Conservation (phyloP, 2,329 filamentous ascomycete genomes). For the Onygenales sp. region DNA sequence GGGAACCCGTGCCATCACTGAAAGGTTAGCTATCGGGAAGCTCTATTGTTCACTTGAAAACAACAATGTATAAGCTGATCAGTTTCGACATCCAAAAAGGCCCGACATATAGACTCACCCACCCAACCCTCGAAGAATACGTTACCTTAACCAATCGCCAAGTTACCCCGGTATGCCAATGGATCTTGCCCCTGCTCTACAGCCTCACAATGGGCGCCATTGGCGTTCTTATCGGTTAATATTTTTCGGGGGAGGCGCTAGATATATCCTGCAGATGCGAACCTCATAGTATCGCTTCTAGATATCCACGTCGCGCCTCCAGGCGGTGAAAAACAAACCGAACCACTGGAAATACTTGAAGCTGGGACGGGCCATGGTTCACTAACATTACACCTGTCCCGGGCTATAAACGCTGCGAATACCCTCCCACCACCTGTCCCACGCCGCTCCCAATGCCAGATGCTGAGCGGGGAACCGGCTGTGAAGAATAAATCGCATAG, state of each 20-base stretch:
- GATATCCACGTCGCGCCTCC: conserved; percentile 56
- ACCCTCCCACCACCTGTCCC: conserved; percentile 40
- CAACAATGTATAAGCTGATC: neutral
- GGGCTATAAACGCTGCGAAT: conserved; percentile 68
- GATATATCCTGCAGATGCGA: conserved; percentile 68
- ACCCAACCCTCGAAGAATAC: conserved; percentile 65
- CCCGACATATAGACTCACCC: conserved; percentile 46
- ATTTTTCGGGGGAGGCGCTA: conserved; percentile 21
- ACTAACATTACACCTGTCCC: conserved; percentile 64
- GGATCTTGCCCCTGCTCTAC: neutral
- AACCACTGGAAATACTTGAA: conserved; percentile 65
- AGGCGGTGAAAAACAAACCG: conserved; percentile 17
- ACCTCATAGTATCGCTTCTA: conserved; percentile 63
- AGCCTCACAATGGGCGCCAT: neutral
- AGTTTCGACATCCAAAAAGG: conserved; percentile 19
- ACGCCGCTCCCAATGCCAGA: conserved; percentile 21
- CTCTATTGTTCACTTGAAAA: neutral
- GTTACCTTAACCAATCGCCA: conserved; percentile 56
- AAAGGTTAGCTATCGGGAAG: conserved; percentile 28
- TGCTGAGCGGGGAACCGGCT: conserved; percentile 11
- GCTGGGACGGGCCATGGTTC: conserved; percentile 79
- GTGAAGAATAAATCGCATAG: conserved; percentile 14
- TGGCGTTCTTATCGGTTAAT: too few species aligned
- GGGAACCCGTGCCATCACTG: conserved; percentile 50
- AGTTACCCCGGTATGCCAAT: conserved; percentile 59